Evolutionary conservation across 148 eudicot species (phyloP).

Genomic region (Selenicereus undatus): DNA sequence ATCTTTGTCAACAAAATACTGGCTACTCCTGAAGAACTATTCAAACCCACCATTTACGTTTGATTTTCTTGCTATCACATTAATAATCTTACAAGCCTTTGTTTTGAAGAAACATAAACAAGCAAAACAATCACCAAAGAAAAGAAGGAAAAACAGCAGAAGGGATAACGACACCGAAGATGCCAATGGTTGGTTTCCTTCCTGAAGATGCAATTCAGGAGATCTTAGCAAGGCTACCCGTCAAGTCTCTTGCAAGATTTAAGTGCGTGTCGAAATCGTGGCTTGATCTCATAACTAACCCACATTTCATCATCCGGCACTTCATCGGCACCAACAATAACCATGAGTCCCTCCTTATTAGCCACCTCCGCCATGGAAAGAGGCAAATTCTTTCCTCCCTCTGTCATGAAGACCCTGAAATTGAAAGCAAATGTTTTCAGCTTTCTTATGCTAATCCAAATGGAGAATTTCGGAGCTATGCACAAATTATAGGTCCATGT

Average conservation of each 20-base stretch:
- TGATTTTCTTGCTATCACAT: neutral
- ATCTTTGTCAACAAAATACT: neutral
- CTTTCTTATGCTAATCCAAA: conserved; percentile 4
- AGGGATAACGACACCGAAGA: neutral
- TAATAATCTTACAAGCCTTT: neutral
- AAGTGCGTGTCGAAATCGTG: conserved; percentile 31
- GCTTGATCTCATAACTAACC: conserved; percentile 19
- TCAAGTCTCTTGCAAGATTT: conserved; percentile 28
- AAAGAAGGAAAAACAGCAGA: neutral
- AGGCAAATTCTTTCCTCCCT: conserved; percentile 26
- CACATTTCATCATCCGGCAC: conserved; percentile 19
- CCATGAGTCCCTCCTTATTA: conserved; percentile 27
- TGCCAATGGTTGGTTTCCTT: conserved; percentile 3
- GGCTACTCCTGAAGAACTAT: neutral
- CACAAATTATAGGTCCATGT: conserved; percentile 28
- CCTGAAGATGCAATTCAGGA: conserved; percentile 25
- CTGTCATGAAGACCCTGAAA: neutral
- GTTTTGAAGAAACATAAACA: neutral
- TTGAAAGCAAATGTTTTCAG: conserved; percentile 9
- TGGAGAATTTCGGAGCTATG: conserved; percentile 13
- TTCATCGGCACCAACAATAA: conserved; percentile 6
- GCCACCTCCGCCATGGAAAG: conserved; percentile 18
- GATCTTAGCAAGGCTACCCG: conserved; percentile 32
- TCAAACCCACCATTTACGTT: neutral
- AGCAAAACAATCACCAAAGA: neutral